Base-by-base conservation (phyloP, 2,329 filamentous ascomycete genomes). In the Seiridium cupressi region DNA sequence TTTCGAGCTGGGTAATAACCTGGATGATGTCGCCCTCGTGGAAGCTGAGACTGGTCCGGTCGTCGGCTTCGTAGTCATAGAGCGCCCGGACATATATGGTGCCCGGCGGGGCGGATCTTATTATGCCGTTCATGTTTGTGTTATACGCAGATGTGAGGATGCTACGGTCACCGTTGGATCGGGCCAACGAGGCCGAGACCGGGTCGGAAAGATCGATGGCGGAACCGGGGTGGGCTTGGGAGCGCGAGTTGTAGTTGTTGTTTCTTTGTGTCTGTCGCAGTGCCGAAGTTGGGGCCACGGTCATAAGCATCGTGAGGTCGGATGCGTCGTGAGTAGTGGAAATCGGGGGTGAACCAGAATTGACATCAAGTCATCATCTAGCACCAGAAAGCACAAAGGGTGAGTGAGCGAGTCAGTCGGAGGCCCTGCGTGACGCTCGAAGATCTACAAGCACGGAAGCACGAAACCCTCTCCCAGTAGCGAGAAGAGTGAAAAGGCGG, bases 21-120 rank as follows among this genome's bases (percentile, higher is more conserved):
- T 98, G 94, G 70, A 99, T 99, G 67, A 98, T 88, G 77, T 99
- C 95, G 71, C 95, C 95, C 75, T 96, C 91, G 69, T 92, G 92
- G 77, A 99, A 99, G 78, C 93, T 98, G 73, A 99, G 80, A 79
- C 93, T 97, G 53, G 94, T 98, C 69, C 92, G 89, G 77, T 99
- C 95, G 78, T 99, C 94, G 71, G 95, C 92, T 72, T 97, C 92
- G 80, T 98, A 99, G 80, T 97, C 92, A 82, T 98, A 99, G 64
- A 98, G 85, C 51, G 95, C 95, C 72, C 93, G 90, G 71, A 99
- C 95, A 73, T 95, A 98, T 81, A 97, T 89, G 71, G 88, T 86
- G 73, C 86, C 84, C 62, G 81, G 81, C 62, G 86, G 84, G 71
- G 84, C 80, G 65, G 83, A 81, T 63, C 83, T 82, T 68, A 84